Evolutionary conservation across 768 basidiomycete genomes (phyloP), one percentile per base, ranked within the genome.

Genomic region (Phylloporus arenicola): DNA sequence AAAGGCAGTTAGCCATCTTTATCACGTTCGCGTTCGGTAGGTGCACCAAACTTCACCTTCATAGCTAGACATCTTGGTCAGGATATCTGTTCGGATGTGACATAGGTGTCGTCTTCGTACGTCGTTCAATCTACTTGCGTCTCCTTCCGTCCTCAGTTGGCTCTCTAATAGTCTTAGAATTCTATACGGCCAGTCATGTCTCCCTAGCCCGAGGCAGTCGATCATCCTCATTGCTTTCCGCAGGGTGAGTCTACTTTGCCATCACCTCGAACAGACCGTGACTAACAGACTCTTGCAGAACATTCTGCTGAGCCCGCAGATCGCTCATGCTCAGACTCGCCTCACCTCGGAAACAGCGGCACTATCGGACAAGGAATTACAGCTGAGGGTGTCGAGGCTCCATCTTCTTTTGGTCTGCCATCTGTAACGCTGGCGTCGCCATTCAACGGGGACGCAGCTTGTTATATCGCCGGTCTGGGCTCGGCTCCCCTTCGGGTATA

Each of bases 401-500:
- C 11, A 84, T 88, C 59, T 72, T 88, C 25, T 81, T 86, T 45
- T 90, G 87, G 87, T 75, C 85, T 14, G 78, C 67, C 2, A 78
- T 89, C 37, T 89, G 89, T 64, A 88, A 85, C 6, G 54, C 78
- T 43, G 84, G 86, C 1, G 80, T 81, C 19, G 79, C 78, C 3
- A 74, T 88, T 48, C 86, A 88, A 88, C 86, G 3, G 84, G 72
- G n/a, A 83, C 87, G n/a, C n/a, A n/a, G n/a, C n/a, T n/a, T n/a
- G n/a, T n/a, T n/a, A n/a, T n/a, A n/a, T n/a, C n/a, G n/a, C n/a
- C n/a, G n/a, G n/a, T n/a, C n/a, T n/a, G n/a, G n/a, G n/a, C n/a
- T n/a, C n/a, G n/a, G 87, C 2, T 83, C 87, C 2, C 59, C 88
- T 43, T 88, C 79, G 52, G 82, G 83, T 82, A 57, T n/a, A 68